A percentile compares a stretch with the other conserved stretches of the same genome.
Evolutionary conservation across 2,329 filamentous ascomycete genomes (phyloP).

Genomic region (Thelonectria discophora): DNA sequence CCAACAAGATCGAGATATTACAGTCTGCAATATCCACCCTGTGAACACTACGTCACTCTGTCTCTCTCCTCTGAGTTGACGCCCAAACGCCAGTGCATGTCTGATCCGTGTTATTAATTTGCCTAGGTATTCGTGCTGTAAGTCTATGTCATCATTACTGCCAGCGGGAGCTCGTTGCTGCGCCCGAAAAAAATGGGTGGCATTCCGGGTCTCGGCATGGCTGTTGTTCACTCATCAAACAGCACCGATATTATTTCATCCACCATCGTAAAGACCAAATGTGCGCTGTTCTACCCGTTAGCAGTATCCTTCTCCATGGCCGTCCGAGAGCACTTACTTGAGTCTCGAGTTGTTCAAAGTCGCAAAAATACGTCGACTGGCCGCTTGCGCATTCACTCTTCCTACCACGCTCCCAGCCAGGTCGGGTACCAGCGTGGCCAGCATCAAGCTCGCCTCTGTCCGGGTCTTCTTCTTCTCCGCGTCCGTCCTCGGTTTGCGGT

Average conservation of each 20-base stretch:
- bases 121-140: conserved; percentile 2
- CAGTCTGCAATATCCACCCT: not conserved
- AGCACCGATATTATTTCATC: conserved; percentile 75
- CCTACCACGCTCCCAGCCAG: conserved; percentile 93
- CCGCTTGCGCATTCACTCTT: conserved; percentile 87
- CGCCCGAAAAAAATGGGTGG: not conserved
- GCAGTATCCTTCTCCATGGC: conserved; percentile 29
- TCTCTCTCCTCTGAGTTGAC: conserved; percentile 13
- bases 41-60: conserved; percentile 16
- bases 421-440: conserved; percentile 90
- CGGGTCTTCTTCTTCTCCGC: conserved; percentile 82
- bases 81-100: conserved; percentile 24
- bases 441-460: conserved; percentile 86
- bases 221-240: conserved; percentile 58
- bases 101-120: conserved; percentile 7
- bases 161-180: not conserved
- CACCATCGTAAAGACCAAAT: conserved; percentile 74
- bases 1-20: conserved; percentile 2
- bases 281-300: conserved; percentile 58
- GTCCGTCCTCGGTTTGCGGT: conserved; percentile 65
- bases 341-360: conserved; percentile 90
- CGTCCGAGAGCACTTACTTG: conserved; percentile 69
- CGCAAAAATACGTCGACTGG: conserved; percentile 87
- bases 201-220: conserved; percentile 4
- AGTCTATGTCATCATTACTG: not conserved